Evolutionary conservation across 371 early-diverging fungal genomes (phyloP).

Genomic region (Amoeboaphelidium protococcarum): DNA sequence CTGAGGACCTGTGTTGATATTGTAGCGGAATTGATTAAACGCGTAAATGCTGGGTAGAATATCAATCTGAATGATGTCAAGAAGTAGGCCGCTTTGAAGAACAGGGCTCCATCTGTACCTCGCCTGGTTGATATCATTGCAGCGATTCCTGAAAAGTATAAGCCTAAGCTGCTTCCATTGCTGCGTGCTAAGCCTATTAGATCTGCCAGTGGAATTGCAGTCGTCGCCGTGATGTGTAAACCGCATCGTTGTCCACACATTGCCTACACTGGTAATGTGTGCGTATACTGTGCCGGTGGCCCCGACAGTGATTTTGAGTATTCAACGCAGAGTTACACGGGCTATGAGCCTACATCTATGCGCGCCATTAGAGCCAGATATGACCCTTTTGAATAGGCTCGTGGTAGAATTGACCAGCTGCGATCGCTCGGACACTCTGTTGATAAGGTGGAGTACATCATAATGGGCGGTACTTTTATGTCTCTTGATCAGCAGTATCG

Average conservation of each 20-base stretch:
- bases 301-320: conserved; percentile 99
- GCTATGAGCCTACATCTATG: conserved; percentile 99
- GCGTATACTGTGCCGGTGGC: conserved; percentile 99
- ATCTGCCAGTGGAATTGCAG: conserved; percentile 96
- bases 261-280: conserved; percentile 99
- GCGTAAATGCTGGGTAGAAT: conserved; percentile 29
- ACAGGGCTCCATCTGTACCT: conserved; percentile 65
- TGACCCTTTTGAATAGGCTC: conserved; percentile 92
- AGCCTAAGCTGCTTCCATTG: conserved; percentile 48
- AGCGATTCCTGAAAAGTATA: conserved; percentile 88
- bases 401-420: conserved; percentile 89
- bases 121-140: conserved; percentile 96
- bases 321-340: conserved; percentile 99
- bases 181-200: conserved; percentile 94
- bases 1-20: conserved; percentile 47
- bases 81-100: conserved; percentile 35
- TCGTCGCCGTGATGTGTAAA: conserved; percentile 99
- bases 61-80: conserved; percentile 72
- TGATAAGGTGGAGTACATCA: conserved; percentile 97
- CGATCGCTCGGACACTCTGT: conserved; percentile 83
- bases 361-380: conserved; percentile 97
- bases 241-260: conserved; percentile 99
- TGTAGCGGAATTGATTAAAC: conserved; percentile 52
- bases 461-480: conserved; percentile 99
- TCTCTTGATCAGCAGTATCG: conserved; percentile 82